phyloP scores from a whole-genome alignment of 2,329 filamentous ascomycete species.

The Pseudogymnoascus sp. region DNA sequence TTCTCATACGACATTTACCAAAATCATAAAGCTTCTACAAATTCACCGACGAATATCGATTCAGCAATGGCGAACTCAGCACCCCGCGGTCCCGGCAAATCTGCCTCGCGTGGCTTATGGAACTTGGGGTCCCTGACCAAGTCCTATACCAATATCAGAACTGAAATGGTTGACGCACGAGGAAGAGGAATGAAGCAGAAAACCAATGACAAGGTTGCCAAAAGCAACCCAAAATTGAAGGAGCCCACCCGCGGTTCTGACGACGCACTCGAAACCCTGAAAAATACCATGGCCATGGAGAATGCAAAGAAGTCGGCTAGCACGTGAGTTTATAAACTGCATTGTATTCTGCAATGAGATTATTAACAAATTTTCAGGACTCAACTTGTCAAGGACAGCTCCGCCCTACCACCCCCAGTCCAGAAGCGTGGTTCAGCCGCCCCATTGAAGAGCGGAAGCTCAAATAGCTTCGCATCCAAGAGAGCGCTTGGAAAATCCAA shows the following conservation, averaged over 20 bases:
- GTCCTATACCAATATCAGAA: neutral
- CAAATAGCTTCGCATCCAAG: constrained; percentile 11
- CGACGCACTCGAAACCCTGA: constrained; percentile 42
- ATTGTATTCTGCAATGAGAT: constrained; percentile 10
- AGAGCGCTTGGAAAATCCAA: constrained; percentile 18
- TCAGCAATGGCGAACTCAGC: constrained; percentile 15
- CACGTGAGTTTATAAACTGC: constrained; percentile 31
- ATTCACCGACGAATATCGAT: constrained; percentile 37
- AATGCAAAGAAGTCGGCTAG: constrained; percentile 39
- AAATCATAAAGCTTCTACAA: constrained; percentile 43
- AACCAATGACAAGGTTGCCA: neutral
- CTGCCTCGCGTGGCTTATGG: constrained; percentile 11
- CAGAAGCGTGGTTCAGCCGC: constrained; percentile 17
- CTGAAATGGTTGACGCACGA: neutral
- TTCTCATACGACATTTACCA: constrained; percentile 48
- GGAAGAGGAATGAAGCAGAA: neutral
- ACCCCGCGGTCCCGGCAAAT: constrained; percentile 24
- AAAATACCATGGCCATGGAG: constrained; percentile 36
- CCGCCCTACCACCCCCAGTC: constrained; percentile 16
- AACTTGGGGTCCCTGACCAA: constrained; percentile 12
- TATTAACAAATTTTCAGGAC: constrained; percentile 28
- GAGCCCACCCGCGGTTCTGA: constrained; percentile 36
- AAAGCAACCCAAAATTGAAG: constrained; percentile 21
- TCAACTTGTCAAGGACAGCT: constrained; percentile 30
- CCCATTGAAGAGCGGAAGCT: neutral